phyloP scores from a whole-genome alignment of 2,329 filamentous ascomycete genomes.

The Curvularia lunata region DNA sequence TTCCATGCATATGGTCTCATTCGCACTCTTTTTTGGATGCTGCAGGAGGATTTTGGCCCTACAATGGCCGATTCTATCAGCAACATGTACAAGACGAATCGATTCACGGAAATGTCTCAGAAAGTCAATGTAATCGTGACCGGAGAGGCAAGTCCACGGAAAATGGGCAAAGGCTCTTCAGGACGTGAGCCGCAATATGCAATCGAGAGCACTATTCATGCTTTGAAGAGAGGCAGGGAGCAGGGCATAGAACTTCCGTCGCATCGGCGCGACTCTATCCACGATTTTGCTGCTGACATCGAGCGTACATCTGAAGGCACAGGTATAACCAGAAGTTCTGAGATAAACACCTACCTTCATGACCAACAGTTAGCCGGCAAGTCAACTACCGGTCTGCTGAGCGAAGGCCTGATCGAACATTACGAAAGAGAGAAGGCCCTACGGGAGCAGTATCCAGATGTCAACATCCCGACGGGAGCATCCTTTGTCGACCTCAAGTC shows the following conservation, averaged over 20 bases:
- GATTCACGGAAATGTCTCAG: slow-evolving; percentile 67
- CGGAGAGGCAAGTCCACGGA: slow-evolving; percentile 16
- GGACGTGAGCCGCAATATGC: slow-evolving; percentile 41
- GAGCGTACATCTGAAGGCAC: slow-evolving; percentile 27
- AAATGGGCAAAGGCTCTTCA: slow-evolving; percentile 19
- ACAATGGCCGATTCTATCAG: slow-evolving; percentile 66
- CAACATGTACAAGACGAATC: slow-evolving; percentile 61
- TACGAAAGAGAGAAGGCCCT: slow-evolving; percentile 14
- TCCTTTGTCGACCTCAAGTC: background rate
- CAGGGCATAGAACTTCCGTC: slow-evolving; percentile 33
- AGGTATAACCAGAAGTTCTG: slow-evolving; percentile 15
- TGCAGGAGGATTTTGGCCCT: slow-evolving; percentile 63
- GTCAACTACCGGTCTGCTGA: slow-evolving; percentile 27
- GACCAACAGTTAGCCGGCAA: slow-evolving; percentile 30
- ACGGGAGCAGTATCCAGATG: slow-evolving; percentile 20
- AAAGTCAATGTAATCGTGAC: slow-evolving; percentile 56
- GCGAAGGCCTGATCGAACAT: slow-evolving; percentile 14
- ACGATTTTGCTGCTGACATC: slow-evolving; percentile 38
- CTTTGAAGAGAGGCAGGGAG: slow-evolving; percentile 29
- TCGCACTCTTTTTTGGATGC: slow-evolving; percentile 77
- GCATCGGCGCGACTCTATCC: slow-evolving; percentile 35
- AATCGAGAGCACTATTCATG: slow-evolving; percentile 35
- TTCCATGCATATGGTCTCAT: slow-evolving; percentile 81
- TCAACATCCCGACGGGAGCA: slow-evolving; percentile 12
- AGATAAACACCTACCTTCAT: slow-evolving; percentile 31